Percentiles rank a stretch among this genome's conserved stretches.
These are phyloP conservation scores for Penicillium samsonianum DNA, from an alignment of 495 filamentous ascomycete genomes.

Conservation along the genomic window DNA sequence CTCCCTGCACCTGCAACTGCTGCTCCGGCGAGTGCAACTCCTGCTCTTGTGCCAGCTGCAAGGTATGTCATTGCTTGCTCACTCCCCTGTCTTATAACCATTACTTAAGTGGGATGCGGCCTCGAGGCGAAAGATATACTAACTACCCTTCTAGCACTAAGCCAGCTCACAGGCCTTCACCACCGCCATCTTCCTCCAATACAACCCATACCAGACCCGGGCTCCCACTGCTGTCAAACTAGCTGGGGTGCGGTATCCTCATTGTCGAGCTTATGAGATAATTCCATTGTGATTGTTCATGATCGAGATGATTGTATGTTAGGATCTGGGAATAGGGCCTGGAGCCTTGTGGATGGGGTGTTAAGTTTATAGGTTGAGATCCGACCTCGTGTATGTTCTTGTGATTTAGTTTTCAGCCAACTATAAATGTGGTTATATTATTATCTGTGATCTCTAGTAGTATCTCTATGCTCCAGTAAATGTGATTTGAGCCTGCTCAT, in stretches of 20 bases:
- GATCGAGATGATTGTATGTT: constrained; percentile 15
- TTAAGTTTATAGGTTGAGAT: constrained; percentile 6
- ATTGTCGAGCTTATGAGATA: constrained; percentile 6
- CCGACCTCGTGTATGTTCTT: constrained; percentile 20
- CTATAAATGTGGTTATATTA: constrained; percentile 5
- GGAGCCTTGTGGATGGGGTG: constrained; percentile 25
- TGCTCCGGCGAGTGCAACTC: constrained; percentile 46
- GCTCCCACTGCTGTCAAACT: constrained; percentile 29
- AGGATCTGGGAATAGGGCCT: constrained; percentile 10
- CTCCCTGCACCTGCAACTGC: constrained; percentile 50
- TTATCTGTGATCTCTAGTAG: not conserved
- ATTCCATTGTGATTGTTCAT: constrained; percentile 3
- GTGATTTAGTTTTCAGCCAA: constrained; percentile 10
- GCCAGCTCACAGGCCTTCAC: constrained; percentile 21
- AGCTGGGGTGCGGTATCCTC: constrained; percentile 10
- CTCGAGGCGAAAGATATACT: constrained; percentile 13
- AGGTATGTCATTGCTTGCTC: constrained; percentile 25
- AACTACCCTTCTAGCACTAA: constrained; percentile 33
- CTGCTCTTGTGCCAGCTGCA: constrained; percentile 46
- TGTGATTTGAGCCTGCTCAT: not conserved
- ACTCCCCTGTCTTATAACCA: not conserved
- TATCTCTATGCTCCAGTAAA: not conserved
- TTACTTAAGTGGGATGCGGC: not conserved
- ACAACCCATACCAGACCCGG: constrained; percentile 31
- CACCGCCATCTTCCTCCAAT: constrained; percentile 31